phyloP scores from a whole-genome alignment of 2,329 filamentous ascomycete genomes.

The Arthroderma sp. region DNA sequence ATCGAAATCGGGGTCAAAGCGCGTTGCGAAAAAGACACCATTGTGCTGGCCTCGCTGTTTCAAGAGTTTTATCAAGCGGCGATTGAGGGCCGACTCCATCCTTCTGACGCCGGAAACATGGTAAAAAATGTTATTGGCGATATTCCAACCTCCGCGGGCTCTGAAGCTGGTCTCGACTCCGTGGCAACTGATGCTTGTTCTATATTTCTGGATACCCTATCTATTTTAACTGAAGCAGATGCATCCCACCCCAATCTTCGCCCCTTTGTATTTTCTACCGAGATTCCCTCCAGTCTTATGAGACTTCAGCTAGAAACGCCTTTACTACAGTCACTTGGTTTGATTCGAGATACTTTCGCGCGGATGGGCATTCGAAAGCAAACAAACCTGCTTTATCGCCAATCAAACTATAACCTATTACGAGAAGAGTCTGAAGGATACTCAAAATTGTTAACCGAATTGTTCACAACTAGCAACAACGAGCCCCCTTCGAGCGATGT shows the following conservation, averaged over 20 bases:
- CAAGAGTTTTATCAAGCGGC: constrained; percentile 74
- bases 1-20: constrained; percentile 52
- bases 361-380: constrained; percentile 76
- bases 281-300: constrained; percentile 57
- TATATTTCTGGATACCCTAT: constrained; percentile 71
- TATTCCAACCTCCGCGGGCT: constrained; percentile 33
- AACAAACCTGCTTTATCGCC: constrained; percentile 85
- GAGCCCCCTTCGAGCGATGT: constrained; percentile 61
- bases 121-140: constrained; percentile 61
- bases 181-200: constrained; percentile 49
- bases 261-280: constrained; percentile 57
- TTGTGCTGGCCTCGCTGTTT: constrained; percentile 58
- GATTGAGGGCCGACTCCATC: constrained; percentile 53
- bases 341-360: constrained; percentile 75
- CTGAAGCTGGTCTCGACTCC: constrained; percentile 34
- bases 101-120: constrained; percentile 55
- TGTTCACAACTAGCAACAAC: constrained; percentile 74
- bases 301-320: constrained; percentile 71
- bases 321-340: constrained; percentile 58
- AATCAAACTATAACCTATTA: constrained; percentile 91
- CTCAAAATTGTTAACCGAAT: constrained; percentile 86
- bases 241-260: constrained; percentile 45
- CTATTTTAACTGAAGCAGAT: constrained; percentile 63
- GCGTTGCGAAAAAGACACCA: constrained; percentile 52
- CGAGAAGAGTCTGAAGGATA: constrained; percentile 95